Evolutionary conservation across 2,329 filamentous ascomycete species (phyloP), one percentile per base, ranked within the genome.

Genomic region (Alternaria ventricosa): DNA sequence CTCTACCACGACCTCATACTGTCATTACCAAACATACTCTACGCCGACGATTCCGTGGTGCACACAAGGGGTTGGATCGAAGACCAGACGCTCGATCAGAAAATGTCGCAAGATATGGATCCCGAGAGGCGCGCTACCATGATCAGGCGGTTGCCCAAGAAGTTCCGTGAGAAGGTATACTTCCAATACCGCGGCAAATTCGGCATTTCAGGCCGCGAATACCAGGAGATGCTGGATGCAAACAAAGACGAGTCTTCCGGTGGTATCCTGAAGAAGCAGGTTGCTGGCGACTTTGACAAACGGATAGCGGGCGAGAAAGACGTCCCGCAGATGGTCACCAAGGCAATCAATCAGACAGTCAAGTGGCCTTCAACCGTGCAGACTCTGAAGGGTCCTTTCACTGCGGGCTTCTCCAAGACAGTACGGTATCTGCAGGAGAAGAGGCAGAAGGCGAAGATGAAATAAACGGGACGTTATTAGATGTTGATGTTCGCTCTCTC

Each of bases 121-220:
- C 92, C 94, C 0, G 83, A 92, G 61, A 94, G 92, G 75, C 90
- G 96, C 61, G 93, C 92, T 18, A 99, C 99, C 80, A 99, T 99
- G 93, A 95, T 99, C 10, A 89, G 96, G 6, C 90, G 96, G 12
- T 84, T 99, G 11, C 96, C 96, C 5, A 91, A 91, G 72, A 86
- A 89, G 6, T 98, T 99, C 85, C 89, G 96, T 41, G 88, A 92
- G 57, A 94, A 93, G 63, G 84, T 99, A 0, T 99, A 99, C 82
- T 97, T 97, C 80, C 90, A 94, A 74, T 99, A 97, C 79, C 94
- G 97, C 79, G 90, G 91, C 77, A 95, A 97, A 75, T 96, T 94
- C 74, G 87, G 88, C 60, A 96, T 99, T 46, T 93, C 95, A 0
- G 89, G 89, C 15, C 87, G 88, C 5, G 93, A 97, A 59, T 99